Base-by-base conservation (phyloP, 805 yeast species). In the Priceomyces haplophilus region DNA sequence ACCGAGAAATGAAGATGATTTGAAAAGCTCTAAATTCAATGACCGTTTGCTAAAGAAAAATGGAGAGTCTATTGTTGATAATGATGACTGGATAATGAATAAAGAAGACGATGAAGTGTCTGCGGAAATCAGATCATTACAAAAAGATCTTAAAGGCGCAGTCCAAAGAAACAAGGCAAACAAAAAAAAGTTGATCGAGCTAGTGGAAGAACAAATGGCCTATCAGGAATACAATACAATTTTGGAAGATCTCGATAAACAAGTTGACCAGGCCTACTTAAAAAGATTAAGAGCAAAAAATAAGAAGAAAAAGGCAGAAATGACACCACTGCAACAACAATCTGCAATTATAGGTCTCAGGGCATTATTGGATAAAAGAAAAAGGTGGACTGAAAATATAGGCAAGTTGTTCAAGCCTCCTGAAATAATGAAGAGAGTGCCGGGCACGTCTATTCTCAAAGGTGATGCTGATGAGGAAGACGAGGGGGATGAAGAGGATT, bases 61-160 rank as follows among this genome's bases (percentile, higher is more conserved):
- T 27, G 40, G 51, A 10, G 59, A 58, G 4, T 60, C 58, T 38
- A 67, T 70, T n/a, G 54, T 70, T n/a, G 76, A 70, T 47, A 76
- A 79, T 40, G 87, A 83, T 58, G 75, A 70, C 21, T 90, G 97
- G 97, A 65, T 83, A 11, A 73, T 75, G 38, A 80, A 82, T 31
- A 78, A 85, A 44, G 97, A 93, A 57, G 99, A 93, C 61, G 99
- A 93, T 64, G 98, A 93, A 62, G 79, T 93, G 3, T 83, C 95
- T 48, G 81, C 84, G 0, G 97, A 91, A 57, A 67, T 93, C 47
- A 73, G 99, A 45, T 61, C 59, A 12, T 67, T 91, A 38, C 97
- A 93, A 56, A 67, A 69, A 35, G 81, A 85, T 44, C 68, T 93
- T 45, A 78, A 74, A 49, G 75, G 72, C 16, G 82, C 83, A 0